phyloP scores from a whole-genome alignment of 2,329 filamentous ascomycete genomes.

The Mariannaea elegans region DNA sequence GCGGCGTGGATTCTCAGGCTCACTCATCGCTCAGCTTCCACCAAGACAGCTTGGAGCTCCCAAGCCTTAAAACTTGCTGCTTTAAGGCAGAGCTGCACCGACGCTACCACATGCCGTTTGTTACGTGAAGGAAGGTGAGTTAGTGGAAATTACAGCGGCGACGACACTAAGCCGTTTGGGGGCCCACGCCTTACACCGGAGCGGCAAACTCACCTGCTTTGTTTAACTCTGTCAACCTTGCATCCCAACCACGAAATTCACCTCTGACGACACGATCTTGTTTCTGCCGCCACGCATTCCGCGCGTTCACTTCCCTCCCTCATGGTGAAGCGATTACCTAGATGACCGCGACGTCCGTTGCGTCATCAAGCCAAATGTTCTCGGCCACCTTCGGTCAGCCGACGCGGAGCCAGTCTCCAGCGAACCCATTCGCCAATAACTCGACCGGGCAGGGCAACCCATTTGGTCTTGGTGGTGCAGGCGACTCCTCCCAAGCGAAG shows the following conservation, averaged over 20 bases:
- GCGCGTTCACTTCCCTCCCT: constrained; percentile 32
- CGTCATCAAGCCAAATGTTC: constrained; percentile 53
- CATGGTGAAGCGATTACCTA: constrained; percentile 46
- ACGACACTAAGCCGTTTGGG: constrained; percentile 3
- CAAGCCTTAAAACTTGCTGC: neutral
- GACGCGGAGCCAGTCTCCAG: constrained; percentile 47
- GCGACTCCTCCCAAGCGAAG: constrained; percentile 39
- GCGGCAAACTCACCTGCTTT: constrained; percentile 10
- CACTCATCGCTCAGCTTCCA: neutral
- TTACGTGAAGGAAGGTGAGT: neutral
- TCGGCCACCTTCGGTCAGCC: constrained; percentile 47
- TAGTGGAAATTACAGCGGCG: neutral
- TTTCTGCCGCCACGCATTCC: constrained; percentile 22
- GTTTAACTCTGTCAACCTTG: neutral
- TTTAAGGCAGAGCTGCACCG: neutral
- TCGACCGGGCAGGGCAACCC: constrained; percentile 36
- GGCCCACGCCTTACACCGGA: constrained; percentile 1
- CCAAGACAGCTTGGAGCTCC: neutral
- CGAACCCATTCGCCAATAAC: constrained; percentile 48
- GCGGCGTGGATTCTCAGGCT: constrained; percentile 8
- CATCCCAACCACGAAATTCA: constrained; percentile 25
- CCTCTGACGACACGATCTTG: constrained; percentile 22
- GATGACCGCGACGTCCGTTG: constrained; percentile 53
- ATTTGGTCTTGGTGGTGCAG: constrained; percentile 45
- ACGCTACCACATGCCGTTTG: too few relatives aligned